These are phyloP conservation scores for Exidia glandulosa DNA, from an alignment of 768 basidiomycete species.

Conservation along the genomic window DNA sequence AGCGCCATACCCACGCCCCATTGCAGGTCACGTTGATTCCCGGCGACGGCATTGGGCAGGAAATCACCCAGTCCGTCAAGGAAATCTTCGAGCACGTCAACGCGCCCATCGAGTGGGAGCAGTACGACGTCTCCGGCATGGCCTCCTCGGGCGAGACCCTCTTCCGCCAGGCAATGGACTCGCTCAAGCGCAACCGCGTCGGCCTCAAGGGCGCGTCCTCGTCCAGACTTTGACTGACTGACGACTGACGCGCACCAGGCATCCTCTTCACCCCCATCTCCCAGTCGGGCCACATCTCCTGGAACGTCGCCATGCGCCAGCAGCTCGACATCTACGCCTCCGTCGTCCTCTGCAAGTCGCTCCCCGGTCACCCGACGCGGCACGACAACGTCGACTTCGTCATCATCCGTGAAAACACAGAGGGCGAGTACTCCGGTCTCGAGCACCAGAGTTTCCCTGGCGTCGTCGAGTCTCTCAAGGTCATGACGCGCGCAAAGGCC, in stretches of 20 bases:
- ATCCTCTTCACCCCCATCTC: conserved; percentile 98
- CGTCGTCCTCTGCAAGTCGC: conserved; percentile 94
- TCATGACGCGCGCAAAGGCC: conserved; percentile 88
- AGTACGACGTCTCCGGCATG: conserved; percentile 95
- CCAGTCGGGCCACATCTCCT: conserved; percentile 91
- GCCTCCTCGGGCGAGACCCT: conserved; percentile 88
- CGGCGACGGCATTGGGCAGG: conserved; percentile 93
- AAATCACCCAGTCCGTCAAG: conserved; percentile 97
- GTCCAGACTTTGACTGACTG: conserved; percentile 1
- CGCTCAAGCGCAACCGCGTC: conserved; percentile 92
- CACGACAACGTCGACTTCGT: conserved; percentile 97
- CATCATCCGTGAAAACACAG: conserved; percentile 99
- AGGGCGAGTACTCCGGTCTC: conserved; percentile 98
- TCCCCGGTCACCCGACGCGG: conserved; percentile 91
- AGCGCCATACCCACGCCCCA: conserved; percentile 13
- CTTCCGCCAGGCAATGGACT: conserved; percentile 97
- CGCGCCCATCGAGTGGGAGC: conserved; percentile 98
- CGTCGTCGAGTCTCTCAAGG: conserved; percentile 96
- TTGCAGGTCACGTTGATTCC: conserved; percentile 96
- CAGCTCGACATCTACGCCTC: conserved; percentile 99
- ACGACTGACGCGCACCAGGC: conserved; percentile 34
- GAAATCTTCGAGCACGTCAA: conserved; percentile 97
- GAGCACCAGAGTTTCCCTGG: conserved; percentile 98
- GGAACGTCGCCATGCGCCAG: conserved; percentile 99
- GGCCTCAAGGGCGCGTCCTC: conserved; percentile 81